Base-by-base conservation (phyloP, 2,329 filamentous ascomycete genomes). In the Lachnum nothofagi region DNA sequence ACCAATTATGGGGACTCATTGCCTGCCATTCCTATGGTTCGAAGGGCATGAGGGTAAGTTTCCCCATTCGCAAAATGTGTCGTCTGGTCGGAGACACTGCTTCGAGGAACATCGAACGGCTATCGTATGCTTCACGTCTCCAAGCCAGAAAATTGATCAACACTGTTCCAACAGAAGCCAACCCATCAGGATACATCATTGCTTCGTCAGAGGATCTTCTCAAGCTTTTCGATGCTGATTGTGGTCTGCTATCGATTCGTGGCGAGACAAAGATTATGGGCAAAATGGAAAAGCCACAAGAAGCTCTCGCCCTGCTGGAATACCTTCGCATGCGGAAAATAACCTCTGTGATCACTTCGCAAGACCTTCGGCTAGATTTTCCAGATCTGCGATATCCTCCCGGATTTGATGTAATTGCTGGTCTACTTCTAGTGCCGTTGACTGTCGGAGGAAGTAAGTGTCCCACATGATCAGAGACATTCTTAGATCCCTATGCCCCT, bases 11-110 rank as follows among this genome's bases (percentile, higher is more conserved):
- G 91, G 91, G 90, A 0, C 70, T 95, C 23, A 89, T 95, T 34
- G 83, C 88, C 1, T 95, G 89, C 52, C 90, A 95, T 63, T 80
- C 85, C 0, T 95, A 95, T 59, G 89, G 86, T 0, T 50, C 67
- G 2, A 78, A 77, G 38, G 89, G 89, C 3, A 94, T 93, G 88
- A 78, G 90, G n/a, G 88, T 95, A 0, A 88, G 88, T 0, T 95
- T 95, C 61, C 89, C 90, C 0, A 90, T 95, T 42, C 79, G 90
- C 10, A 95, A 95, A 66, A 91, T 95, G 84, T 95, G 90, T 65
- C 83, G 89, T 4, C 71, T 95, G 4, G 80, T 95, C 2, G 89
- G 90, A 3, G 90, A 95, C 60, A 88, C 84, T 0, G 88, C 88
- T 0, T 94, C 88, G 0, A 76, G 88, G 41, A 95, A 93, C 57